Conservation (phyloP, 306 rosid genomes). For the Citrullus mucosospermus region DNA sequence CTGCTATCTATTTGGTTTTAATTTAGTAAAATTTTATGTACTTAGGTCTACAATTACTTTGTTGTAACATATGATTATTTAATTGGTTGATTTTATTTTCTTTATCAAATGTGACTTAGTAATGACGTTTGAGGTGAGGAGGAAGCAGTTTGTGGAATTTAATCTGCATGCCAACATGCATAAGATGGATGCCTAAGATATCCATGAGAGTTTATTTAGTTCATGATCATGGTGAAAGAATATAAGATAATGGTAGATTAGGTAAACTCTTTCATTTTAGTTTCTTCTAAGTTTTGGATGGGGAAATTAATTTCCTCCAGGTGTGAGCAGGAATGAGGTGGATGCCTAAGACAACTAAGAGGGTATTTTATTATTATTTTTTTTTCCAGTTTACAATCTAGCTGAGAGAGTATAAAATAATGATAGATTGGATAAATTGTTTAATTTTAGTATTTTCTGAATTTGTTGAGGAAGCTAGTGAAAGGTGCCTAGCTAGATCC, state of each 20-base stretch:
- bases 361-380: no score
- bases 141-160: neutral
- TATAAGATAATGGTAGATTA: neutral
- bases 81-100: neutral
- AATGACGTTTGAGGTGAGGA: neutral
- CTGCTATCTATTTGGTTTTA: neutral
- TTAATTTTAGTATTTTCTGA: no score
- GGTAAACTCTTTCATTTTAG: neutral
- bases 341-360: neutral
- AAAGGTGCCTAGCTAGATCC: no score
- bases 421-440: no score
- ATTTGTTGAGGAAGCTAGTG: no score
- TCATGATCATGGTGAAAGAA: neutral
- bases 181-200: neutral
- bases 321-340: neutral
- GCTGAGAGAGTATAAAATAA: no score
- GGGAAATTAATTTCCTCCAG: neutral
- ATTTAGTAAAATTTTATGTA: neutral
- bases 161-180: neutral
- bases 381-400: no score
- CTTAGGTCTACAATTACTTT: neutral
- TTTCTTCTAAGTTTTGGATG: neutral
- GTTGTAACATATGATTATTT: neutral
- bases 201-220: neutral
- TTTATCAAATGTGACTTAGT: neutral